Evolutionary conservation across 257 asterid species (phyloP), one percentile per base, ranked within the genome.

Genomic region (Ilex aquifolium): DNA sequence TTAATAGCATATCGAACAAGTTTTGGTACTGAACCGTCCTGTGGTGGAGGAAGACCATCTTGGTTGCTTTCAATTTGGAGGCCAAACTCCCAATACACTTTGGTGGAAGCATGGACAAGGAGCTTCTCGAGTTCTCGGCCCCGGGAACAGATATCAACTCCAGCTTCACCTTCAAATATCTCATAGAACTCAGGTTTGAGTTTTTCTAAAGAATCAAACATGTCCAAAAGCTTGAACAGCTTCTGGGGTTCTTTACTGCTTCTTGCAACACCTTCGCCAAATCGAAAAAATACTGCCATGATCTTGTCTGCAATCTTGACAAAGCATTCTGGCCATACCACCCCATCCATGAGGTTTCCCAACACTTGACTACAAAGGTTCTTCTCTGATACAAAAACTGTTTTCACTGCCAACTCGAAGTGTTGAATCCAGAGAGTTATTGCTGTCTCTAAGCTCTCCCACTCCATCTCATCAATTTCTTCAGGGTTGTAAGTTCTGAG

Each of bases 231-330:
- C 80, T 84, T 90, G 78, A 90, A 90, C 16, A 90, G 76, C 76
- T 90, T 90, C 72, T 90, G 95, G 15, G 97, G 90, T 40, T 85
- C 95, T 66, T 85, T 90, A 14, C 69, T 80, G 76, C 97, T 81
- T 60, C 95, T 64, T 4, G 97, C 89, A 2, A 86, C 86, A 32
- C 95, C 97, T 65, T 90, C 97, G 0, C 91, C 97, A 27, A 90
- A 90, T n/a, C 94, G 74, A 61, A 90, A 90, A 76, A 90, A 90
- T 65, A 90, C 97, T 1, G 95, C 97, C 95, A 85, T 87, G 80
- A 90, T 90, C 65, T 87, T 90, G 79, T 90, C 97, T 0, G 97
- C 79, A 2, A 83, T 84, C 83, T 84, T 90, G 64, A 77, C 78
- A 75, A 87, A 90, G 67, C 97, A 87, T 62, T 87, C 94, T 0